These are phyloP conservation scores for Aureobasidium sp. DNA, from an alignment of 2,329 filamentous ascomycete genomes.

Conservation along the genomic window DNA sequence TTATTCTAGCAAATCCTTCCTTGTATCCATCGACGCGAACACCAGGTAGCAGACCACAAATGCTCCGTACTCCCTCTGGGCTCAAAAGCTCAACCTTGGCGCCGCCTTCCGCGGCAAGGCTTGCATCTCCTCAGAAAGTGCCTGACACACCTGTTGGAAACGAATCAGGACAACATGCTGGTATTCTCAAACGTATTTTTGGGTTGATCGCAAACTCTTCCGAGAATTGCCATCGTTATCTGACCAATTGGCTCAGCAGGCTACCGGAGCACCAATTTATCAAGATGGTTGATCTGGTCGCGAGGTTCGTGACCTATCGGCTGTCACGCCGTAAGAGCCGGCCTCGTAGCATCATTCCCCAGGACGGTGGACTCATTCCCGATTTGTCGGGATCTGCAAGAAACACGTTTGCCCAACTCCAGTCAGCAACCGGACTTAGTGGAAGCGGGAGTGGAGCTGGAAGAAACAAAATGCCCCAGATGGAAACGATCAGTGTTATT, in stretches of 20 bases:
- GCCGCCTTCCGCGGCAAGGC: slow-evolving; percentile 12
- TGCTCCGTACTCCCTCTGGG: slow-evolving; percentile 4
- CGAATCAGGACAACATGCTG: slow-evolving; percentile 63
- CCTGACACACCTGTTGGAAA: slow-evolving; percentile 27
- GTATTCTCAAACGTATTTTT: slow-evolving; percentile 76
- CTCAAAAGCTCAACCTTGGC: slow-evolving; percentile 1
- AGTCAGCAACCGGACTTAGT: slow-evolving; percentile 62
- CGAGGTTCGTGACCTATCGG: slow-evolving; percentile 74
- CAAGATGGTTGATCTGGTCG: slow-evolving; percentile 66
- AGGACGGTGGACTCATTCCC: slow-evolving; percentile 63
- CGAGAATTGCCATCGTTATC: slow-evolving; percentile 65
- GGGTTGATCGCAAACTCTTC: slow-evolving; percentile 72
- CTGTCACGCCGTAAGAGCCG: slow-evolving; percentile 65
- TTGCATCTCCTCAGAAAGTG: slow-evolving; percentile 15
- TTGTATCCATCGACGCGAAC: slow-evolving; percentile 46
- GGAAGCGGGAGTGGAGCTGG: slow-evolving; percentile 38
- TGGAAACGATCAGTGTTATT: slow-evolving; percentile 47
- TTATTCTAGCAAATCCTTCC: slow-evolving; percentile 72
- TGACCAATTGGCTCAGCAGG: slow-evolving; percentile 72
- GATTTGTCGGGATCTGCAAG: slow-evolving; percentile 61
- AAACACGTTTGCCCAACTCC: slow-evolving; percentile 59
- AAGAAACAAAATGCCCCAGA: slow-evolving; percentile 43
- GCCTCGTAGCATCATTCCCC: slow-evolving; percentile 54
- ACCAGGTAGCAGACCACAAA: not conserved
- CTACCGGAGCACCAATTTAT: slow-evolving; percentile 62